Percentiles rank a stretch among this genome's conserved stretches.
Conservation (phyloP, 768 basidiomycete genomes). For the Fomitopsis pulvina region DNA sequence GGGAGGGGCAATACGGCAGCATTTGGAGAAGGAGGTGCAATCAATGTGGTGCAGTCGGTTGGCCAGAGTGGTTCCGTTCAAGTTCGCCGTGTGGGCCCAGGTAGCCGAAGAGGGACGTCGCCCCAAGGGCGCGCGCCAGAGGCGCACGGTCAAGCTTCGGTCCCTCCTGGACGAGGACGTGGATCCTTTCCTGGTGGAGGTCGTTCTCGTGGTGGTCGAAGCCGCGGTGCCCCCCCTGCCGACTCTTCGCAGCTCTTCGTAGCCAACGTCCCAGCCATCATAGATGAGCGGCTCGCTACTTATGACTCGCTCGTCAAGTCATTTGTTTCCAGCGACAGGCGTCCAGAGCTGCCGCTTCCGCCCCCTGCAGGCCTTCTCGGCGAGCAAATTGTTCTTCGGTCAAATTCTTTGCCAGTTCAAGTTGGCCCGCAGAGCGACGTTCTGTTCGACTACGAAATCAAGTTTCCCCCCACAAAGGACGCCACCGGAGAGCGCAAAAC, state of each 20-base stretch:
- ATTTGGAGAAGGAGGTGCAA: too few species aligned
- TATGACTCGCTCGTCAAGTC: conserved; percentile 14
- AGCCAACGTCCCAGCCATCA: neutral
- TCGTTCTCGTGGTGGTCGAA: too few species aligned
- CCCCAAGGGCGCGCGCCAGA: too few species aligned
- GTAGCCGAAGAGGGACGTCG: too few species aligned
- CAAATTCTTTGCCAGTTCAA: conserved; percentile 28
- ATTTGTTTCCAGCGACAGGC: conserved; percentile 22
- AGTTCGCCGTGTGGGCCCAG: too few species aligned
- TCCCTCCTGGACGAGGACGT: too few species aligned
- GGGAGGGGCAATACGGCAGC: too few species aligned
- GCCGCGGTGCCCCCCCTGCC: too few species aligned
- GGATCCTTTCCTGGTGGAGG: too few species aligned
- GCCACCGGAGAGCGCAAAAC: conserved; percentile 31
- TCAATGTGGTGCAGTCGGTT: too few species aligned
- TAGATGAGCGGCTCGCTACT: neutral
- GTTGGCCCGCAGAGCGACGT: conserved; percentile 43
- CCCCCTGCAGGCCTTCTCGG: conserved; percentile 50
- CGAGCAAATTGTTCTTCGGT: conserved; percentile 39
- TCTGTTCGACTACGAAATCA: conserved; percentile 52
- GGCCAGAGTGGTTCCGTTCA: too few species aligned
- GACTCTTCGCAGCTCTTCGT: neutral
- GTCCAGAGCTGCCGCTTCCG: conserved; percentile 31
- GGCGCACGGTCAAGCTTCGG: too few species aligned
- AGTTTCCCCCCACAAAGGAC: conserved; percentile 36